Conservation (phyloP, 768 basidiomycete genomes). For the Exidia glandulosa region DNA sequence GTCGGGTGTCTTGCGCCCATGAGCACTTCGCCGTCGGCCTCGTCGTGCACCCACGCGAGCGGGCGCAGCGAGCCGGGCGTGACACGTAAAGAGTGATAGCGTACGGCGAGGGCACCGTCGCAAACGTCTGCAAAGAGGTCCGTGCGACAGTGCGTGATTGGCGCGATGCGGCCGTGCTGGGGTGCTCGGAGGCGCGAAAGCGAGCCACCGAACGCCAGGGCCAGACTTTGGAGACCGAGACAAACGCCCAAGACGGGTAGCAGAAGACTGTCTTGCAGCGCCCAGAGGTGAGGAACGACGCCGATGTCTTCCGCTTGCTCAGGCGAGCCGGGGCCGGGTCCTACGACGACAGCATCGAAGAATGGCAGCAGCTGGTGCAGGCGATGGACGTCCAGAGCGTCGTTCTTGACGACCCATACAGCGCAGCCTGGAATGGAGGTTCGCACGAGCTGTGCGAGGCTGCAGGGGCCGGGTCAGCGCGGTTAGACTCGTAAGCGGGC, state of each 20-base stretch:
- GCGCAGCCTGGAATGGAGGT: constrained; percentile 47
- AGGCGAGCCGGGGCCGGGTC: constrained; percentile 76
- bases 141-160: constrained; percentile 42
- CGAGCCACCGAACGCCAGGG: constrained; percentile 48
- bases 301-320: constrained; percentile 52
- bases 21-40: constrained; percentile 48
- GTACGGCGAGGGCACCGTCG: constrained; percentile 44
- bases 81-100: constrained; percentile 73
- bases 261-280: constrained; percentile 34
- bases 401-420: constrained; percentile 67
- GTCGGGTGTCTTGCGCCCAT: constrained; percentile 61
- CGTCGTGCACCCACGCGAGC: constrained; percentile 47
- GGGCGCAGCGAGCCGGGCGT: constrained; percentile 15
- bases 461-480: constrained; percentile 15
- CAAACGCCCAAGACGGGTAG: constrained; percentile 78
- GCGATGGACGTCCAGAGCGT: constrained; percentile 38
- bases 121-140: constrained; percentile 53
- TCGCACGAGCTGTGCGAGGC: constrained; percentile 63
- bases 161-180: constrained; percentile 72
- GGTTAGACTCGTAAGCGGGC: neutral
- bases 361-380: constrained; percentile 42
- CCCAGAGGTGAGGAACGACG: constrained; percentile 62
- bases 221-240: constrained; percentile 70
- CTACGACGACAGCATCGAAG: constrained; percentile 63
- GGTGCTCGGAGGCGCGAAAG: constrained; percentile 52